A percentile compares a stretch with the other conserved stretches of the same genome.
Conservation (phyloP, 1,284 basidiomycete genomes). For the Ustilago nuda region DNA sequence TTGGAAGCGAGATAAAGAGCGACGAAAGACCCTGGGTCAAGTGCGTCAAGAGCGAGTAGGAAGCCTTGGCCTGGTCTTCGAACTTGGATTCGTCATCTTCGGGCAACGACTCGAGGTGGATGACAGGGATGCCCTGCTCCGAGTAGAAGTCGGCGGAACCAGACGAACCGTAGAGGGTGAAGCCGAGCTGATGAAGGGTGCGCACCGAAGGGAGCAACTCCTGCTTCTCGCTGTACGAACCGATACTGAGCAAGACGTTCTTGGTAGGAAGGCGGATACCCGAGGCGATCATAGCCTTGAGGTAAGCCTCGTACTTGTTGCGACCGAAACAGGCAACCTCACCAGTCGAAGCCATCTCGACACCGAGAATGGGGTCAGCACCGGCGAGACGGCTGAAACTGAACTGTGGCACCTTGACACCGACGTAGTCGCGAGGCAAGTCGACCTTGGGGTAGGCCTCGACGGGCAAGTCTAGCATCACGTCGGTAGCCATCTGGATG, state of each 20-base stretch:
- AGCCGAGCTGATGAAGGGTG: constrained; percentile 92
- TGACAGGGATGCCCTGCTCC: constrained; percentile 67
- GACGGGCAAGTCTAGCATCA: constrained; percentile 91
- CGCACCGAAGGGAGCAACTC: constrained; percentile 97
- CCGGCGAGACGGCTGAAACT: constrained; percentile 94
- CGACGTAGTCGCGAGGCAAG: constrained; percentile 91
- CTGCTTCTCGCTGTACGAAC: constrained; percentile 96
- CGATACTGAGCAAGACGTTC: constrained; percentile 92
- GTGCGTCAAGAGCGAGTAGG: constrained; percentile 68
- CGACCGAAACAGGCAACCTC: constrained; percentile 98
- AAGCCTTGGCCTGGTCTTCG: constrained; percentile 63
- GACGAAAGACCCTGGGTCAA: constrained; percentile 65
- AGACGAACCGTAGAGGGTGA: constrained; percentile 95
- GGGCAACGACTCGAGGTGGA: constrained; percentile 67
- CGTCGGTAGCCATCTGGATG: constrained; percentile 97
- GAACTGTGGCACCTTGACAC: constrained; percentile 99
- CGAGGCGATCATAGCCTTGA: constrained; percentile 95
- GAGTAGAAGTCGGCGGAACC: constrained; percentile 79
- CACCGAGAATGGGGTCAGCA: constrained; percentile 97
- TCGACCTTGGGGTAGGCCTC: constrained; percentile 89
- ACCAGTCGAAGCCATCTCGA: constrained; percentile 99
- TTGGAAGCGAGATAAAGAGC: constrained; percentile 99
- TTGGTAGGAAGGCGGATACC: constrained; percentile 94
- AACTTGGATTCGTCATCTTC: constrained; percentile 66
- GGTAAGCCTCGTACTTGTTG: constrained; percentile 97